Percentiles rank a stretch among this genome's conserved stretches.
phyloP scores from a whole-genome alignment of 1,284 basidiomycete genomes.

The Austropuccinia psidii region DNA sequence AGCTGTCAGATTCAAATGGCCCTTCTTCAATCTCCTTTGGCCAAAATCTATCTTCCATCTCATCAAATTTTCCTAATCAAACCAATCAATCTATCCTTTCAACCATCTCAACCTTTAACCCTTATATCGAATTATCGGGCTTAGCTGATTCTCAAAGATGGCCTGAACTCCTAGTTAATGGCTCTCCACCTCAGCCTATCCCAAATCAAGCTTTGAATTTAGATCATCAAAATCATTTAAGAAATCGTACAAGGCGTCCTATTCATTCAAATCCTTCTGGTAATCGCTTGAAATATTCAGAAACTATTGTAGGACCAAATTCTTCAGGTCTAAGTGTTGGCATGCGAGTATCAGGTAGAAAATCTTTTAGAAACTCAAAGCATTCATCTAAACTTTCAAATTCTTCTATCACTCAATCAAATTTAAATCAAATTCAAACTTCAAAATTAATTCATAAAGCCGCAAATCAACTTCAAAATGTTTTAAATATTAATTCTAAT shows the following conservation, averaged over 20 bases:
- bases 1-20: conserved; percentile 74
- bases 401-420: neutral
- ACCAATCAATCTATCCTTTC: conserved; percentile 50
- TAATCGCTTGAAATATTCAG: conserved; percentile 64
- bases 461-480: too few relatives aligned
- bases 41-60: neutral
- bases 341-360: conserved; percentile 59
- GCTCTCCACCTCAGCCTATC: conserved; percentile 58
- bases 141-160: conserved; percentile 68
- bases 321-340: conserved; percentile 58
- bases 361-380: neutral
- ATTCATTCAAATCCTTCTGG: conserved; percentile 47
- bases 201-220: conserved; percentile 40
- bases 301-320: conserved; percentile 67
- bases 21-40: conserved; percentile 65
- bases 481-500: neutral
- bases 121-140: conserved; percentile 68
- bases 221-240: conserved; percentile 28
- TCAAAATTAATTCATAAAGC: too few relatives aligned
- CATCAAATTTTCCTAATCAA: neutral
- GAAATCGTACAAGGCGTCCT: conserved; percentile 26
- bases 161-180: conserved; percentile 67
- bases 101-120: conserved; percentile 54
- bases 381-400: neutral
- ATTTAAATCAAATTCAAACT: too few relatives aligned